phyloP scores from a whole-genome alignment of 257 asterid genomes.

The Solanum tarijense region DNA sequence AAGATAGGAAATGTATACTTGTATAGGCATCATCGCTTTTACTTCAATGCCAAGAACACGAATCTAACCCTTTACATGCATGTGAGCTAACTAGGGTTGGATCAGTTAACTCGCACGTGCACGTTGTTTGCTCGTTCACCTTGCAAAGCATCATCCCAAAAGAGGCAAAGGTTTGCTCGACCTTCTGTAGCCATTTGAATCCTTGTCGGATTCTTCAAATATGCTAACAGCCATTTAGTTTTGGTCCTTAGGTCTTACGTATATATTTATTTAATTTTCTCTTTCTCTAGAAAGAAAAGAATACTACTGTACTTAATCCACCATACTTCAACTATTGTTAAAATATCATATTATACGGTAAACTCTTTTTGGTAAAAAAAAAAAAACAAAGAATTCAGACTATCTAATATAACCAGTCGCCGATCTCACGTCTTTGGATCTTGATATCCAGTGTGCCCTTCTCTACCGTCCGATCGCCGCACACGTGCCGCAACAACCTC shows the following conservation, averaged over 20 bases:
- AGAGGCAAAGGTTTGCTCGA: not conserved
- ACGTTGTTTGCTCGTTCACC: not conserved
- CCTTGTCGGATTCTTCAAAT: not conserved
- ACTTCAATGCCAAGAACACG: not conserved
- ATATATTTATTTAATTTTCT: too few species aligned
- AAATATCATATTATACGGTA: not conserved
- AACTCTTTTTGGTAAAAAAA: not conserved
- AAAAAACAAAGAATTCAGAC: not conserved
- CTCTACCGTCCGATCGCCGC: constrained; percentile 11
- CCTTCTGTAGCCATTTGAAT: not conserved
- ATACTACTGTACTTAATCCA: not conserved
- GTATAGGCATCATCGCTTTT: not conserved
- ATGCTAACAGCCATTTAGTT: not conserved
- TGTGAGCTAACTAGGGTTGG: not conserved
- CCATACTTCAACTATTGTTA: not conserved
- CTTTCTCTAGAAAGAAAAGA: not conserved
- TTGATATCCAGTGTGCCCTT: constrained; percentile 4
- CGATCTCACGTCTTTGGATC: constrained; percentile 16
- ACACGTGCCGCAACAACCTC: constrained; percentile 31
- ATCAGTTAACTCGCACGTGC: not conserved
- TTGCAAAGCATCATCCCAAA: not conserved
- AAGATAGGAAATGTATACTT: not conserved
- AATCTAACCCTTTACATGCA: not conserved
- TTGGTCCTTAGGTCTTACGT: too few species aligned
- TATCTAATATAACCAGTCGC: not conserved